phyloP scores from a whole-genome alignment of 352 stramenopile species.

The Pythium grandisporangium region DNA sequence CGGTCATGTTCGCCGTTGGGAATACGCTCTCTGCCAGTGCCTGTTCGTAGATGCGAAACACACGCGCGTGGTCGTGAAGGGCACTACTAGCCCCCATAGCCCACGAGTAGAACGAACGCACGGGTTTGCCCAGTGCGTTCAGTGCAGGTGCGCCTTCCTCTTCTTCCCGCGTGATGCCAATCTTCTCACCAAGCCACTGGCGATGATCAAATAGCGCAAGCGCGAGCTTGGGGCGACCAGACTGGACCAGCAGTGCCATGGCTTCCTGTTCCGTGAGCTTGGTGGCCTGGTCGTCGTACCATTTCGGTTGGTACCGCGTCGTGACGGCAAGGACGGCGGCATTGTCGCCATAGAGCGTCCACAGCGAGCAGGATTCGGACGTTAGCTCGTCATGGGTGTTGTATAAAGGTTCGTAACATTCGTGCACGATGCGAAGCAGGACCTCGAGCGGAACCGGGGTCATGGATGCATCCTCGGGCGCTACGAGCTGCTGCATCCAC shows the following conservation, averaged over 20 bases:
- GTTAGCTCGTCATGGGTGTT: slow-evolving; percentile 12
- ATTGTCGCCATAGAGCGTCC: slow-evolving; percentile 8
- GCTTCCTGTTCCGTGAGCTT: slow-evolving; percentile 59
- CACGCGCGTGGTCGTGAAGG: slow-evolving; percentile 13
- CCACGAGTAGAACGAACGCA: slow-evolving; percentile 67
- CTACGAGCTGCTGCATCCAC: slow-evolving; percentile 45
- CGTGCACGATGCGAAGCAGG: slow-evolving; percentile 38
- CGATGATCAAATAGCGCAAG: slow-evolving; percentile 44
- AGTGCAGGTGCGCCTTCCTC: slow-evolving; percentile 1
- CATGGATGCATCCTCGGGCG: slow-evolving; percentile 4
- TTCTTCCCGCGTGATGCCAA: slow-evolving; percentile 18
- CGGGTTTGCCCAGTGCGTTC: slow-evolving; percentile 25
- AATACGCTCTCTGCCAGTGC: slow-evolving; percentile 27
- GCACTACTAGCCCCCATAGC: slow-evolving; percentile 32
- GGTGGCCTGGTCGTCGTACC: slow-evolving; percentile 47
- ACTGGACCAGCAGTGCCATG: slow-evolving; percentile 38
- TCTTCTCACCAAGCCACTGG: slow-evolving; percentile 19
- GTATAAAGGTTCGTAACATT: slow-evolving; percentile 63
- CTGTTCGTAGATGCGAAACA: slow-evolving; percentile 44
- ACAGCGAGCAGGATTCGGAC: not conserved
- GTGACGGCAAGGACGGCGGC: slow-evolving; percentile 15
- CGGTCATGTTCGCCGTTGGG: slow-evolving; percentile 59
- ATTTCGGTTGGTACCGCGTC: slow-evolving; percentile 34
- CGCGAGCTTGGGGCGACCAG: slow-evolving; percentile 19
- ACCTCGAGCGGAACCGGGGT: no score